Percentiles rank a stretch among this genome's conserved stretches.
Conservation (phyloP, 1,284 basidiomycete species). For the Cystobasidium slooffiae region DNA sequence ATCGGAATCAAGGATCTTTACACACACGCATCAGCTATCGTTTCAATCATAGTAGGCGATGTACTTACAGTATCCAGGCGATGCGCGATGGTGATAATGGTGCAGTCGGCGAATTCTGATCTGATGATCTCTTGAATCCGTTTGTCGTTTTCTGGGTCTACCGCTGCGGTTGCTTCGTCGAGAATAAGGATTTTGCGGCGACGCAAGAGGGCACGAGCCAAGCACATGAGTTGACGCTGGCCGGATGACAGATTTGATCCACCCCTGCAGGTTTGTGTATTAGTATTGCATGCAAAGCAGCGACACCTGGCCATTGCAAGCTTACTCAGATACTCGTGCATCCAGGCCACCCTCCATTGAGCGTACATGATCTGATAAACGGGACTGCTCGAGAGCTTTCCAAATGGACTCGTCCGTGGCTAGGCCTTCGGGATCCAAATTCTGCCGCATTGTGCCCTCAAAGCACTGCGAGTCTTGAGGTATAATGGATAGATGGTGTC, state of each 20-base stretch:
- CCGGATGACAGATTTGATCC: conserved; percentile 84
- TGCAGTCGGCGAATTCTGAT: conserved; percentile 73
- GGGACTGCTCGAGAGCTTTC: conserved; percentile 68
- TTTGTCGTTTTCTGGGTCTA: conserved; percentile 59
- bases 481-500: conserved; percentile 68
- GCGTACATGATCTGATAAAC: conserved; percentile 53
- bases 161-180: conserved; percentile 81
- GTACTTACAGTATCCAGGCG: conserved; percentile 55
- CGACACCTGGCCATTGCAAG: background rate
- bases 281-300: background rate
- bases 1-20: conserved; percentile 53
- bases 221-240: conserved; percentile 77
- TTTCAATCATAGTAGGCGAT: conserved; percentile 7
- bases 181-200: conserved; percentile 76
- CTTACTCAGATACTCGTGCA: conserved; percentile 31
- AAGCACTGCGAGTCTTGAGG: conserved; percentile 76
- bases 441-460: conserved; percentile 81
- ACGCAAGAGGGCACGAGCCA: conserved; percentile 70
- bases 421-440: conserved; percentile 84
- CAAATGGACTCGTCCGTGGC: conserved; percentile 78
- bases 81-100: conserved; percentile 83
- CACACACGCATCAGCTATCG: background rate
- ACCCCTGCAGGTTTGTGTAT: conserved; percentile 61
- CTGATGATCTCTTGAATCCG: conserved; percentile 77
- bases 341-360: conserved; percentile 41